Evolutionary conservation across 768 basidiomycete genomes (phyloP).

Genomic region (Jaapia argillacea): DNA sequence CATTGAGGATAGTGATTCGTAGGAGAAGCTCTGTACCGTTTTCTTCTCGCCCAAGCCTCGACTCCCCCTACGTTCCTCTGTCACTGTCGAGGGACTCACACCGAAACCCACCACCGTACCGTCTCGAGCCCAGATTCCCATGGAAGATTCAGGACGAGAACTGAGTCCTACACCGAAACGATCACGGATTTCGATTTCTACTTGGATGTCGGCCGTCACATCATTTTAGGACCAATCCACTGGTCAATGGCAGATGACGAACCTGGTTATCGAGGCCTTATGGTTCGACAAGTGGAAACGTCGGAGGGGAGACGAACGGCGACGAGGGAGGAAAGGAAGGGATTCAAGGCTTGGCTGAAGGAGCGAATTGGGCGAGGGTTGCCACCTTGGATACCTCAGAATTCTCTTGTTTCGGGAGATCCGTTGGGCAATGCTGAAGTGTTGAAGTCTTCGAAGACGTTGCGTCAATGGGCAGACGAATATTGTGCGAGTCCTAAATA

Average conservation of each 20-base stretch:
- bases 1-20: no score
- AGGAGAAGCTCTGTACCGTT: slow-evolving; percentile 70
- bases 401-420: neutral
- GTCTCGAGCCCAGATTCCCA: slow-evolving; percentile 26
- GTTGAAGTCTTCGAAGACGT: slow-evolving; percentile 45
- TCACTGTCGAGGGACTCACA: slow-evolving; percentile 44
- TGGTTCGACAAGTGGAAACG: slow-evolving; percentile 45
- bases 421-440: slow-evolving; percentile 1
- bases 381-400: slow-evolving; percentile 34
- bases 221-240: slow-evolving; percentile 31
- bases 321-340: slow-evolving; percentile 30
- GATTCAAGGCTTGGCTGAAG: slow-evolving; percentile 31
- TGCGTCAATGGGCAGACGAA: slow-evolving; percentile 76
- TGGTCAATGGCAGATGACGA: slow-evolving; percentile 57
- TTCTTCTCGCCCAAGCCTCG: slow-evolving; percentile 48
- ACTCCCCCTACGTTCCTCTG: slow-evolving; percentile 35
- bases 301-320: slow-evolving; percentile 27
- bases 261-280: slow-evolving; percentile 55
- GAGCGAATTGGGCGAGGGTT: slow-evolving; percentile 39
- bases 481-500: slow-evolving; percentile 63
- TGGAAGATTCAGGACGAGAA: slow-evolving; percentile 23
- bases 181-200: slow-evolving; percentile 63
- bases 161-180: slow-evolving; percentile 46
- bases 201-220: slow-evolving; percentile 39
- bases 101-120: slow-evolving; percentile 38